Conservation (phyloP, 1,284 basidiomycete species). For the Ganoderma lucidum region DNA sequence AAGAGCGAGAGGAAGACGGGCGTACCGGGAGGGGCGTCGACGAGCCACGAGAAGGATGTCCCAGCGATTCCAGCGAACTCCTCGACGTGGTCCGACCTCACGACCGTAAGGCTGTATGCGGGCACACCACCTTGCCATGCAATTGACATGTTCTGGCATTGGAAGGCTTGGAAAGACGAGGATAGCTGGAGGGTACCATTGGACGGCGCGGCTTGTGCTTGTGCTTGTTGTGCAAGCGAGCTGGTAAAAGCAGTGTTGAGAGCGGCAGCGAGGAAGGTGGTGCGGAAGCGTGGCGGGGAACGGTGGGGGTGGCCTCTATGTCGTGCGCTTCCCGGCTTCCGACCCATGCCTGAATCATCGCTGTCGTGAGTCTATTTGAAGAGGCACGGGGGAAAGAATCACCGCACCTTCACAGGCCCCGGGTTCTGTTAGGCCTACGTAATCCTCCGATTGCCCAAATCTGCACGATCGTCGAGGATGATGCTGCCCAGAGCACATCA, state of each 20-base stretch:
- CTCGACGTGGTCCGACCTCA: constrained; percentile 2
- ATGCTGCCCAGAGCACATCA: constrained; percentile 1
- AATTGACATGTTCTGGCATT: background rate
- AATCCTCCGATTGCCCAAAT: background rate
- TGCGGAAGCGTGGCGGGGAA: background rate
- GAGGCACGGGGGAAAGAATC: background rate
- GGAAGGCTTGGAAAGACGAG: background rate
- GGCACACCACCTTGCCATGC: constrained; percentile 1
- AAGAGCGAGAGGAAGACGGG: background rate
- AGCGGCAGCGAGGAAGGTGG: background rate
- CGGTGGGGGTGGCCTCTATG: background rate
- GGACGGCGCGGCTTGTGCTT: background rate
- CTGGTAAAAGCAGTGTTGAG: background rate
- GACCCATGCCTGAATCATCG: background rate
- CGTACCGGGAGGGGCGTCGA: background rate
- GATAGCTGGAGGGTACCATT: background rate
- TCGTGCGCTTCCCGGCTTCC: background rate
- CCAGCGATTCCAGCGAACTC: constrained; percentile 1
- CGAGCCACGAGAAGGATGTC: constrained; percentile 2
- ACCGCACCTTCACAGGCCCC: background rate
- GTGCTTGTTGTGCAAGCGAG: background rate
- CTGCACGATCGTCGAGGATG: background rate
- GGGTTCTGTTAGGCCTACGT: background rate
- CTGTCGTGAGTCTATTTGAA: constrained; percentile 3
- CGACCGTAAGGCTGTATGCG: background rate